Evolutionary conservation across 1,139 yeast genomes (phyloP).

Genomic region (Zygosaccharomyces sapae): DNA sequence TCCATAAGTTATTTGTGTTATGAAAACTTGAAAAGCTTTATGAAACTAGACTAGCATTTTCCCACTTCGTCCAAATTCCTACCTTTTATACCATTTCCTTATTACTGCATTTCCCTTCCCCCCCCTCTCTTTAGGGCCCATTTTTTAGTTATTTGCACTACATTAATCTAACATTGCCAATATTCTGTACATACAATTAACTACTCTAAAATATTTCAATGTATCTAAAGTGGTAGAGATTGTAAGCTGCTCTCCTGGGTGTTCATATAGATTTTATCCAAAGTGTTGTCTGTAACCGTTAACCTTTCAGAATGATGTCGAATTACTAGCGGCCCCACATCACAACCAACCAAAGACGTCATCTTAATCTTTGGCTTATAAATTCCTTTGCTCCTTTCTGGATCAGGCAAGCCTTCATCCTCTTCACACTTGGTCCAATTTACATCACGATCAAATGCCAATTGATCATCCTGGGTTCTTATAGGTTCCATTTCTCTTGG

Average conservation of each 20-base stretch:
- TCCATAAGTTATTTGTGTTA: slow-evolving; percentile 91
- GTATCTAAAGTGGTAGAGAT: not conserved
- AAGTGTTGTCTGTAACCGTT: slow-evolving; percentile 10
- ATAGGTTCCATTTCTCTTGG: slow-evolving; percentile 10
- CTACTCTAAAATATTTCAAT: not conserved
- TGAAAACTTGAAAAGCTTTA: slow-evolving; percentile 72
- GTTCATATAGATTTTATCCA: slow-evolving; percentile 7
- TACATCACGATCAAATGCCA: slow-evolving; percentile 27
- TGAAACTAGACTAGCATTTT: slow-evolving; percentile 45
- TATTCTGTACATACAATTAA: slow-evolving; percentile 3
- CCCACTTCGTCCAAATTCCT: not conserved
- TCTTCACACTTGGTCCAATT: slow-evolving; percentile 32
- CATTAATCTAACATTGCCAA: not conserved
- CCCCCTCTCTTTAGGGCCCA: no score
- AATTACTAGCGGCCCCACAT: slow-evolving; percentile 30
- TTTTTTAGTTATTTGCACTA: not conserved
- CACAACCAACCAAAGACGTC: slow-evolving; percentile 33
- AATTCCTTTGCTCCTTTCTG: slow-evolving; percentile 7
- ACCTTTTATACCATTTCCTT: no score
- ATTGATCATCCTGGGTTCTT: slow-evolving; percentile 16
- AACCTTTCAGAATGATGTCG: slow-evolving; percentile 27
- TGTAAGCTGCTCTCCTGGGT: slow-evolving; percentile 8
- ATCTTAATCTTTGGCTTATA: slow-evolving; percentile 26
- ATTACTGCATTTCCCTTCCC: no score
- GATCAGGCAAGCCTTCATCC: slow-evolving; percentile 21